These are phyloP conservation scores for Logfia minima DNA, from an alignment of 129 eudicot species.

Conservation along the genomic window DNA sequence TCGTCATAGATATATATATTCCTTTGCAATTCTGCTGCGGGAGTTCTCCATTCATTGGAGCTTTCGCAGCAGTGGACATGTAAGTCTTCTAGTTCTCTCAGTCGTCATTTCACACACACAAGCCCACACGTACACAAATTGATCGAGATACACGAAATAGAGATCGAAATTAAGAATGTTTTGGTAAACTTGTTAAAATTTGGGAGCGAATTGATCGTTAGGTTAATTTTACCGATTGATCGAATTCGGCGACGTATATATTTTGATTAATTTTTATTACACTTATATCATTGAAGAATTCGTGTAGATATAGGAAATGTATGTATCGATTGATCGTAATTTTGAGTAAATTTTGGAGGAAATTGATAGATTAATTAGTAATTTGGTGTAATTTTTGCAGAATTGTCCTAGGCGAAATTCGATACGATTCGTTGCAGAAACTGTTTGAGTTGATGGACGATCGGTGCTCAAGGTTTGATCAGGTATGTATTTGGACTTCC, in stretches of 20 bases:
- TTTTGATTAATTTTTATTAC: no score
- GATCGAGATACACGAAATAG: not conserved
- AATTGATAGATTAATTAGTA: conserved; percentile 1
- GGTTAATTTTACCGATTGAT: not conserved
- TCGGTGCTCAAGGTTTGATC: conserved; percentile 28
- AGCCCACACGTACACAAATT: not conserved
- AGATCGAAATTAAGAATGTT: not conserved
- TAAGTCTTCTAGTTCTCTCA: not conserved
- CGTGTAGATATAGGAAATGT: not conserved
- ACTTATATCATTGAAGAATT: not conserved
- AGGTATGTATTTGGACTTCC: conserved; percentile 24
- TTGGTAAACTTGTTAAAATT: not conserved
- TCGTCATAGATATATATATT: conserved; percentile 37
- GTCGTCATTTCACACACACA: not conserved
- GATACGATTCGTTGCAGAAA: not conserved
- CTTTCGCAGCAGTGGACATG: conserved; percentile 36
- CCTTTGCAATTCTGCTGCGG: conserved; percentile 37
- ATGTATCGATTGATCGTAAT: not conserved
- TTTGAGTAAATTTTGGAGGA: not conserved
- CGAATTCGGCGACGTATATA: not conserved
- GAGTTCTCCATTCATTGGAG: conserved; percentile 40
- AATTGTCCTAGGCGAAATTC: conserved; percentile 7
- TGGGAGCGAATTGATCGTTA: conserved; percentile 11
- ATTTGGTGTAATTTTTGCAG: conserved; percentile 19
- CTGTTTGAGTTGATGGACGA: conserved; percentile 26